These are phyloP conservation scores for Naganishia vaughanmartiniae DNA, from an alignment of 768 basidiomycete species.

Conservation along the genomic window DNA sequence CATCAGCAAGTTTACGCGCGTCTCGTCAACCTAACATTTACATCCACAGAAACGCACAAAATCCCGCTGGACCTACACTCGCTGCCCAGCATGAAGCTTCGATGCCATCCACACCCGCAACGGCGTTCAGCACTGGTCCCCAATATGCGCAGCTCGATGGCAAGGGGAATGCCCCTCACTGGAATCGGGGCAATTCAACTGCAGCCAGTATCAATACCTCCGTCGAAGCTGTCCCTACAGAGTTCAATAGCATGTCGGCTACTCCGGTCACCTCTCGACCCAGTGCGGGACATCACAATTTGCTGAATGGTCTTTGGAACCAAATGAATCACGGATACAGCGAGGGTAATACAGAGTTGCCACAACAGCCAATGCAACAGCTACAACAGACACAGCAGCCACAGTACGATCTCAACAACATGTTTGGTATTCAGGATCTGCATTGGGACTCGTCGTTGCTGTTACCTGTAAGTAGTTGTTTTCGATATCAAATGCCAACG, in stretches of 20 bases:
- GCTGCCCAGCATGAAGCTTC: conserved; percentile 21
- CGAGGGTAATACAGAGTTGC: conserved; percentile 4
- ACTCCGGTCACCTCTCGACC: conserved; percentile 2
- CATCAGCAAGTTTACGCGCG: neutral
- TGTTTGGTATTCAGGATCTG: conserved; percentile 29
- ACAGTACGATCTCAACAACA: conserved; percentile 3
- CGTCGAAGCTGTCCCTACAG: neutral
- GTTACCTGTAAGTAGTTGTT: conserved; percentile 24
- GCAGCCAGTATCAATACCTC: neutral
- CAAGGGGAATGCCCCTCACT: neutral
- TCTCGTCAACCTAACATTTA: neutral
- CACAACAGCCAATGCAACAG: conserved; percentile 10
- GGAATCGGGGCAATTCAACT: conserved; percentile 2
- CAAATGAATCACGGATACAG: conserved; percentile 26
- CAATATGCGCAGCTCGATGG: neutral
- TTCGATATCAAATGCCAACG: neutral
- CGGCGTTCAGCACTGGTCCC: neutral
- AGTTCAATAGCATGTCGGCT: conserved; percentile 8
- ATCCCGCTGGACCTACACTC: conserved; percentile 11
- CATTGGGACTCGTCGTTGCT: conserved; percentile 32
- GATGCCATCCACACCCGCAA: conserved; percentile 11
- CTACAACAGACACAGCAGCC: neutral
- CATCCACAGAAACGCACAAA: conserved; percentile 2
- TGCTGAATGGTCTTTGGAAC: conserved; percentile 24
- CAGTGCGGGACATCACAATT: conserved; percentile 12